A percentile compares a stretch with the other conserved stretches of the same genome.
phyloP scores from a whole-genome alignment of 345 rosid species.

The Hypericum androsaemum region DNA sequence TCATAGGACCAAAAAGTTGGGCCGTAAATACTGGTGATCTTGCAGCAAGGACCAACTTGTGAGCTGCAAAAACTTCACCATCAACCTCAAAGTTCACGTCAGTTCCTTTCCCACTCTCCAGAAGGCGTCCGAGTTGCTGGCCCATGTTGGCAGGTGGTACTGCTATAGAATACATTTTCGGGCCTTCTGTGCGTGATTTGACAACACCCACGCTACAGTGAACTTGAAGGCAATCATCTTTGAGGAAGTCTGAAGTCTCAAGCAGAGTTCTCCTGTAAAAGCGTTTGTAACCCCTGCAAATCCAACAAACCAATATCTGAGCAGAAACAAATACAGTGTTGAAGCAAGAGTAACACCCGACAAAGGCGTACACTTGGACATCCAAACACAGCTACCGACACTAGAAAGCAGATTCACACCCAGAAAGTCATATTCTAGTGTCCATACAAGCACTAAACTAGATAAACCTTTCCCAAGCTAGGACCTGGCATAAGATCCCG shows the following conservation, averaged over 20 bases:
- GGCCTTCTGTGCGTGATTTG: slow-evolving; percentile 23
- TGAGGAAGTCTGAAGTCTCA: slow-evolving; percentile 3
- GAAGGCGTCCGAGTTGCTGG: slow-evolving; percentile 22
- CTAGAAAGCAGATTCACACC: too few species aligned
- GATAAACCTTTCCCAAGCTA: too few species aligned
- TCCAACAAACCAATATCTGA: too few species aligned
- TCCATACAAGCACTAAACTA: too few species aligned
- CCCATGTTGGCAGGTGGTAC: slow-evolving; percentile 25
- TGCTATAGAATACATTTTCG: slow-evolving; percentile 16
- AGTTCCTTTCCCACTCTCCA: slow-evolving; percentile 19
- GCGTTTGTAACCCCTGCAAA: slow-evolving; percentile 5
- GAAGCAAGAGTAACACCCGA: too few species aligned
- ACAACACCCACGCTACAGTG: slow-evolving; percentile 12
- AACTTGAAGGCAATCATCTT: neutral
- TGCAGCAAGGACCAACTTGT: slow-evolving; percentile 25
- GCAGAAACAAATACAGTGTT: too few species aligned
- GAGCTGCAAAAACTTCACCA: slow-evolving; percentile 22
- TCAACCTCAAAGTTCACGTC: slow-evolving; percentile 27
- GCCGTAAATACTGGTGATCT: slow-evolving; percentile 26
- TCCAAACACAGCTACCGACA: too few species aligned
- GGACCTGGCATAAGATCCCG: too few species aligned
- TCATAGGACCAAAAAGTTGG: slow-evolving; percentile 31
- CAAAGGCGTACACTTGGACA: too few species aligned
- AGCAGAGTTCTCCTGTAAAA: slow-evolving; percentile 2
- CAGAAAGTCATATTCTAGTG: too few species aligned